Conservation (phyloP, 2,329 filamentous ascomycete species). For the Pestalotiopsis sp. region DNA sequence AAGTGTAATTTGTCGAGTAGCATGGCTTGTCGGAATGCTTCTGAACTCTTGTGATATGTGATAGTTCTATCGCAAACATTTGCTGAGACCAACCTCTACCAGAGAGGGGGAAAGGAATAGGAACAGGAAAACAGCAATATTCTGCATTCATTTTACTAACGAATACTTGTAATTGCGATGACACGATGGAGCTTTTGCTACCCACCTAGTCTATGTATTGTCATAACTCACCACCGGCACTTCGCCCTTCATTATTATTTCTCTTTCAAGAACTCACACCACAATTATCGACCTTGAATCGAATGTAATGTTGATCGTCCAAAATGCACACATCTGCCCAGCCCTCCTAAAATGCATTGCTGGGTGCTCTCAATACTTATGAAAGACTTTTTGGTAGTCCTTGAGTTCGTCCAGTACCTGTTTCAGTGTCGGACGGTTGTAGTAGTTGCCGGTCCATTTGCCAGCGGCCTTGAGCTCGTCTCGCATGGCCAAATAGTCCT, state of each 20-base stretch:
- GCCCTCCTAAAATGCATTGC: background rate
- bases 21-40: background rate
- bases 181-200: too few species aligned
- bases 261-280: background rate
- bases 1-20: too few species aligned
- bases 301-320: background rate
- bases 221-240: background rate
- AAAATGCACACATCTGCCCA: background rate
- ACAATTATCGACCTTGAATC: background rate
- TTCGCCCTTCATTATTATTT: background rate
- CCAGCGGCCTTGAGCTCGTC: slow-evolving; percentile 37
- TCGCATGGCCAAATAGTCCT: slow-evolving; percentile 46
- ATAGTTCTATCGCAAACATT: background rate
- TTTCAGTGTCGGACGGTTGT: slow-evolving; percentile 45
- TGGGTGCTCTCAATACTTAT: background rate
- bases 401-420: slow-evolving; percentile 40
- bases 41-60: background rate
- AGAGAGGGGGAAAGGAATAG: too few species aligned
- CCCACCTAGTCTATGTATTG: too few species aligned
- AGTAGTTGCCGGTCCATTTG: slow-evolving; percentile 53
- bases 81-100: background rate
- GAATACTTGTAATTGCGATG: too few species aligned
- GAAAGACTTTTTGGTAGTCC: background rate
- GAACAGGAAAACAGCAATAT: too few species aligned
- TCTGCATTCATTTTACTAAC: too few species aligned